These are phyloP conservation scores for Acrasis kona DNA, from an alignment of 78 protist species.

Conservation along the genomic window DNA sequence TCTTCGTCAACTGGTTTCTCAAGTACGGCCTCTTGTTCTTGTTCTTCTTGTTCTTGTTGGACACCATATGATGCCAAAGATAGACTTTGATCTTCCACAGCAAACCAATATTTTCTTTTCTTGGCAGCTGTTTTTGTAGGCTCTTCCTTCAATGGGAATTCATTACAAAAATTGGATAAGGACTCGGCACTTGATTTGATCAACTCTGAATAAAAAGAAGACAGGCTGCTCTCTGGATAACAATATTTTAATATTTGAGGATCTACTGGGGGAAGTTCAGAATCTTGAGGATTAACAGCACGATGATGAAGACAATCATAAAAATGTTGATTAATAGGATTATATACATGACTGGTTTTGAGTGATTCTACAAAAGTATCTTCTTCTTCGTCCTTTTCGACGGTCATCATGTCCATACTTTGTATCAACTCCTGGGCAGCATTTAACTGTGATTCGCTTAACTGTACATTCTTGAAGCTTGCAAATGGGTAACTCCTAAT, in stretches of 20 bases:
- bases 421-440: constrained; percentile 18
- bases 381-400: constrained; percentile 2
- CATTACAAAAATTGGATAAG: neutral
- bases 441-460: neutral
- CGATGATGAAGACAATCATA: constrained; percentile 1
- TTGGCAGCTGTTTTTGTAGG: neutral
- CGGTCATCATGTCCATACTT: neutral
- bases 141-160: neutral
- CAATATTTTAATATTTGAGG: neutral
- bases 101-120: constrained; percentile 19
- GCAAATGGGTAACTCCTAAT: constrained; percentile 11
- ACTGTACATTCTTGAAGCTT: neutral
- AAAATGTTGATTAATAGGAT: constrained; percentile 21
- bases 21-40: neutral
- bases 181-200: neutral
- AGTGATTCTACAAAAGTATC: neutral
- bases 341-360: constrained; percentile 6
- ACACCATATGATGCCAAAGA: neutral
- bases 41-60: neutral
- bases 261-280: constrained; percentile 6
- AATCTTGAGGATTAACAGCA: neutral
- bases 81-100: neutral
- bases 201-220: neutral
- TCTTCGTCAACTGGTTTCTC: neutral
- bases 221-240: neutral